Evolutionary conservation across 257 asterid genomes (phyloP).

Genomic region (Vinca minor): DNA sequence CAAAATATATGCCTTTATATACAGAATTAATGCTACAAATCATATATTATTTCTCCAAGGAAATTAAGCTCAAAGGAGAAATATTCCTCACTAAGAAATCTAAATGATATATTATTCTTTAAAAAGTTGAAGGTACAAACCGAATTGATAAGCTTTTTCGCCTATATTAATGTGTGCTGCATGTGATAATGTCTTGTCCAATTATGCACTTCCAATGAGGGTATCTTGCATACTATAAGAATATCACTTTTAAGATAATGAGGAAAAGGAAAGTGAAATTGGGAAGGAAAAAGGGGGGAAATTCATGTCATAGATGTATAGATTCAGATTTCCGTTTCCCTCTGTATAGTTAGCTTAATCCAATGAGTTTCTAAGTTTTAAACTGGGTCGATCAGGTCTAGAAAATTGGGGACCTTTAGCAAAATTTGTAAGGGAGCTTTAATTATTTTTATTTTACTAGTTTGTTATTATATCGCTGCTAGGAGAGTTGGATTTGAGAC

Average conservation of each 20-base stretch:
- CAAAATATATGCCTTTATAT: no score
- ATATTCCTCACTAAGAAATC: background rate
- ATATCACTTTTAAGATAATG: background rate
- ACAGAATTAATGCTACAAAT: no score
- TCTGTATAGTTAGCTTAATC: no score
- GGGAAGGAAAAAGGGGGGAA: background rate
- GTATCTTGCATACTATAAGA: background rate
- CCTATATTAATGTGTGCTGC: background rate
- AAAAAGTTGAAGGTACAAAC: background rate
- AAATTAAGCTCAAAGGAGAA: background rate
- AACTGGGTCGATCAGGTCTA: no score
- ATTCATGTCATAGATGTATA: no score
- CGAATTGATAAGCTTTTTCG: background rate
- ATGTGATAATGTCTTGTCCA: slow-evolving; percentile 3
- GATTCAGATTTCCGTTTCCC: background rate
- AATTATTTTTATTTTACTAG: no score
- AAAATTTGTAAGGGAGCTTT: no score
- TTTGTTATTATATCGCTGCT: no score
- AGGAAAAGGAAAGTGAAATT: background rate
- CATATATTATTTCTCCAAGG: no score
- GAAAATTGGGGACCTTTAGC: no score
- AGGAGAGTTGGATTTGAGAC: no score
- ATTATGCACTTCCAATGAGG: background rate
- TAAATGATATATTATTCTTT: background rate
- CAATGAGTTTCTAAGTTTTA: no score